A percentile compares a stretch with the other conserved stretches of the same genome.
Conservation (phyloP, 306 rosid species). For the Begonia loranthoides region DNA sequence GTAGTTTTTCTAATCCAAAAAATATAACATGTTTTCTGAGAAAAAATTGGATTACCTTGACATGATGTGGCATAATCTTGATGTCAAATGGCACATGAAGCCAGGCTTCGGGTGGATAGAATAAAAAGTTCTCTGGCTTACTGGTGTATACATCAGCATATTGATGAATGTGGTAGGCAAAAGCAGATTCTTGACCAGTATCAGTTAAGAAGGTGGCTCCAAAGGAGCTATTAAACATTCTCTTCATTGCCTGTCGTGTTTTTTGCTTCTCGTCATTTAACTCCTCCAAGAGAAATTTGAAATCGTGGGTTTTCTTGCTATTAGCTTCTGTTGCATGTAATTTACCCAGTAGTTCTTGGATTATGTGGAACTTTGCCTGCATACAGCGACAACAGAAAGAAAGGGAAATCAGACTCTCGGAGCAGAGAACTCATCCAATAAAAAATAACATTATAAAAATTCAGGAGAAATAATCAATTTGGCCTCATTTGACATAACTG, state of each 20-base stretch:
- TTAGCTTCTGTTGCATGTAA: conserved; percentile 57
- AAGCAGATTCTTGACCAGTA: conserved; percentile 92
- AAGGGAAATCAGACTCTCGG: neutral
- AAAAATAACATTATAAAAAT: too few species aligned
- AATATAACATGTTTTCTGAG: too few species aligned
- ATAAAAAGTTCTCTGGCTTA: conserved; percentile 85
- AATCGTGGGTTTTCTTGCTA: conserved; percentile 32
- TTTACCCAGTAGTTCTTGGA: conserved; percentile 78
- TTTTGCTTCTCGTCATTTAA: conserved; percentile 53
- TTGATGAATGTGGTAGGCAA: conserved; percentile 87
- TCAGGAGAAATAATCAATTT: too few species aligned
- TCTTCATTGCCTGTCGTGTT: conserved; percentile 58
- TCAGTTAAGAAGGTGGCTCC: conserved; percentile 88
- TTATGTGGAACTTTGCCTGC: conserved; percentile 85
- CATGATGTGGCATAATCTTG: conserved; percentile 95
- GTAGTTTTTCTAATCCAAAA: too few species aligned
- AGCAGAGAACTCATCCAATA: too few species aligned
- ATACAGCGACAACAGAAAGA: conserved; percentile 12
- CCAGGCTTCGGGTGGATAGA: conserved; percentile 85
- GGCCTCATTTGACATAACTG: too few species aligned
- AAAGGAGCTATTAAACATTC: conserved; percentile 65
- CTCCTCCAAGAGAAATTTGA: conserved; percentile 47
- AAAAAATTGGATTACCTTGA: conserved; percentile 42
- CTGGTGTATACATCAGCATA: conserved; percentile 98
- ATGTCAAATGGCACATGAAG: conserved; percentile 82